Conservation (phyloP, 257 asterid genomes). For the Thymus quinquecostatus region DNA sequence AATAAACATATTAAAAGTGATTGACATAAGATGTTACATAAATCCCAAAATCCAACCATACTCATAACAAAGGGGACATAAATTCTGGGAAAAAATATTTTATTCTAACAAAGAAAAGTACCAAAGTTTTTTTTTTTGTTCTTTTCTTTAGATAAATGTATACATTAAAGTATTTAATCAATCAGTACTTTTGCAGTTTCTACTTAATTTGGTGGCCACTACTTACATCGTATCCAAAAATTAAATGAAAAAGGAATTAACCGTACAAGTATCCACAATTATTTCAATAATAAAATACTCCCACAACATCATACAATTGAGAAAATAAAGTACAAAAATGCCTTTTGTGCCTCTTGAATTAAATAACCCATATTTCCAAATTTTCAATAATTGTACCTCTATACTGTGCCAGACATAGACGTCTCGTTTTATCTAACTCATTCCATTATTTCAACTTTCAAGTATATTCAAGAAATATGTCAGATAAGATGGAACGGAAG, state of each 20-base stretch:
- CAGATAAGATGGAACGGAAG: too few species aligned
- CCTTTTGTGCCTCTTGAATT: constrained; percentile 1
- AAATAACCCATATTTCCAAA: background rate
- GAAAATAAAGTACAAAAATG: background rate
- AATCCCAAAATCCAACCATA: too few species aligned
- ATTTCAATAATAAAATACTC: background rate
- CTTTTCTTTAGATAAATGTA: too few species aligned
- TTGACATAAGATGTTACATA: too few species aligned
- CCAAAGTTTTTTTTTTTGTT: background rate
- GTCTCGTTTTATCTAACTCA: too few species aligned
- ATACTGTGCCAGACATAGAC: too few species aligned
- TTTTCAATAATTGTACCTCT: too few species aligned
- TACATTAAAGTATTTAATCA: background rate
- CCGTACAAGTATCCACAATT: background rate
- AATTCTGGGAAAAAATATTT: too few species aligned
- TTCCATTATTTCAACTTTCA: too few species aligned
- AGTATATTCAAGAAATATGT: too few species aligned
- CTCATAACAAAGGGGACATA: too few species aligned
- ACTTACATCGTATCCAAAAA: background rate
- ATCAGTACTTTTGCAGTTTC: background rate
- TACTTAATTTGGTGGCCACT: background rate
- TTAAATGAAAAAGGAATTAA: background rate
- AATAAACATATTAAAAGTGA: too few species aligned
- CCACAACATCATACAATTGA: background rate
- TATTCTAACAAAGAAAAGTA: background rate